These are phyloP conservation scores for Nigrospora oryzae DNA, from an alignment of 2,329 filamentous ascomycete species.

Conservation along the genomic window DNA sequence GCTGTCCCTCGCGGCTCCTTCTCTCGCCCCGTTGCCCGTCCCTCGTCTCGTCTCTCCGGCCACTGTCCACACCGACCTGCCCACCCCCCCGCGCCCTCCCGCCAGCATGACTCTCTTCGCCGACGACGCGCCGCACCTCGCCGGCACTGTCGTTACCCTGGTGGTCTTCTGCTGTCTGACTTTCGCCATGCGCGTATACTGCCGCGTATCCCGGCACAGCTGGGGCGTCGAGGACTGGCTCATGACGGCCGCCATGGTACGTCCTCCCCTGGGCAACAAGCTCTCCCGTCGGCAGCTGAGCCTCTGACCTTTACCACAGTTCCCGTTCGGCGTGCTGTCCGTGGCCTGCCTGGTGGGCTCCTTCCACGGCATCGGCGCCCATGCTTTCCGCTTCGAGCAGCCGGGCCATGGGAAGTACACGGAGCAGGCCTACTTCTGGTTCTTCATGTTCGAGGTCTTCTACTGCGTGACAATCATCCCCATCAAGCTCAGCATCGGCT, in stretches of 20 bases:
- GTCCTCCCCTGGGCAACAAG: not conserved
- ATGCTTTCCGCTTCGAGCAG: constrained; percentile 5
- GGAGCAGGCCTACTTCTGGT: constrained; percentile 8
- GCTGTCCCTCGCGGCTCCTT: no score
- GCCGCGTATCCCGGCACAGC: constrained; percentile 3
- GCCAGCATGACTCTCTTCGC: constrained; percentile 5
- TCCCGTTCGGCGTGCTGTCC: constrained; percentile 7
- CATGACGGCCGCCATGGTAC: constrained; percentile 9
- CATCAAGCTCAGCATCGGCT: constrained; percentile 8
- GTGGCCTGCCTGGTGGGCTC: constrained; percentile 7
- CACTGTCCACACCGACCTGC: no score
- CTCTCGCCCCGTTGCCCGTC: no score
- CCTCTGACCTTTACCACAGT: not conserved
- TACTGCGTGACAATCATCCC: constrained; percentile 11
- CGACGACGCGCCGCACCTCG: constrained; percentile 9
- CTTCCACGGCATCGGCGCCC: constrained; percentile 5
- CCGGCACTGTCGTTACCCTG: constrained; percentile 9
- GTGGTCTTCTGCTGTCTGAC: constrained; percentile 6
- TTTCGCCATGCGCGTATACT: constrained; percentile 7
- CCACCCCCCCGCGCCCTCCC: not conserved
- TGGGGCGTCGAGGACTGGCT: constrained; percentile 10
- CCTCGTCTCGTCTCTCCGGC: no score
- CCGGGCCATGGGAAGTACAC: constrained; percentile 7
- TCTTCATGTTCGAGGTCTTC: constrained; percentile 12
- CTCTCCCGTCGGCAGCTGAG: not conserved